Base-by-base conservation (phyloP, 441 rosid genomes). In the Gossypium schwendimanii region DNA sequence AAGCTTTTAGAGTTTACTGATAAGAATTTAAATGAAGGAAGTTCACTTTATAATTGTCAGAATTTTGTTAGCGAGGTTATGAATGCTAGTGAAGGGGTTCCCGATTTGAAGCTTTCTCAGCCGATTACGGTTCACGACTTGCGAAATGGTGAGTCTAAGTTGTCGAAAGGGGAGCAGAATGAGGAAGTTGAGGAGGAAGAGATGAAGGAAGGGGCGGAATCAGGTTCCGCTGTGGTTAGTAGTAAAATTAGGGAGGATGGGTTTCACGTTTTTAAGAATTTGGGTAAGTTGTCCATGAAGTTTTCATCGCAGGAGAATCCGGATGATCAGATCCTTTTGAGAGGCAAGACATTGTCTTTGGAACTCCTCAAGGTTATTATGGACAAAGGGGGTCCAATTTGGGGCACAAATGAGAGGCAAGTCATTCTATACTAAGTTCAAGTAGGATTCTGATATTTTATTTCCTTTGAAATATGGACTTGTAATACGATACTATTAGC, bases 211-310 rank as follows among this genome's bases (percentile, higher is more conserved):
- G 84, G 72, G 28, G 73, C 41, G 0, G 81, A 60, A 5, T 65
- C 81, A 0, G 81, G 57, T 41, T 85, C 44, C 18, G 74, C 70
- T 75, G 77, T 61, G 20, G 67, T 73, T 9, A 78, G 73, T 4
- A 90, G 94, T 81, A 91, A 89, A 85, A 85, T 94, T 77, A 79
- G 91, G 81, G 96, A 92, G 75, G 98, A 94, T 49, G 98, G 91
- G 5, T 89, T 90, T 79, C 83, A 88, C 71, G 81, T 91, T 57
- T 94, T 92, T 72, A 92, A 86, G 85, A 92, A 94, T 76, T 79
- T 94, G 41, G 89, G 97, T 70, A 92, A 92, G 80, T 75, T 94
- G 81, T 94, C 98, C 6, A 94, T 94, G 98, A 94, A 91, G 82
- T 90, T 84, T 79, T 89, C 97, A 0, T 86, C 97, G 4, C 97